Base-by-base conservation (phyloP, 1,139 yeast genomes). In the Tardiomyces digboiensis region DNA sequence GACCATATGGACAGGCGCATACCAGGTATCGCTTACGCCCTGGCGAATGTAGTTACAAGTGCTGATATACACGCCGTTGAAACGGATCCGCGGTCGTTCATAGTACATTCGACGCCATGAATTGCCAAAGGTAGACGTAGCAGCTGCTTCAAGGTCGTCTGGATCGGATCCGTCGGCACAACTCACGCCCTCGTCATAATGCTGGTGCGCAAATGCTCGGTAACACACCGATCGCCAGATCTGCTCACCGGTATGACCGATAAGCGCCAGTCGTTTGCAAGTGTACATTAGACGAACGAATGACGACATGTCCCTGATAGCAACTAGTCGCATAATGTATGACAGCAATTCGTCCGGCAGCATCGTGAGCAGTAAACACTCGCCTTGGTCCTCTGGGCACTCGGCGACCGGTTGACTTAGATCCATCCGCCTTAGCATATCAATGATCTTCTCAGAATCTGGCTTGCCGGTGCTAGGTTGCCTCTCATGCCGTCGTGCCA, bases 11-110 rank as follows among this genome's bases (percentile, higher is more conserved):
- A 86, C 76, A 0, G 96, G 95, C 47, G 78, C 77, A 36, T 72
- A 64, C 82, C 91, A 78, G n/a, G 83, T 72, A 38, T 70, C 73
- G 7, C 72, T 74, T 72, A 0, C 82, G 78, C 36, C 96, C 95
- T 55, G 85, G 88, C 91, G 74, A 52, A 85, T 74, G 60, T 86
- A 87, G 50, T 86, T 83, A 42, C 89, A 83, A 12, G 84, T 86
- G 54, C 93, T 80, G 26, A 88, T 84, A 57, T 88, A 88, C 37
- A 86, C 72, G 1, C 97, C 97, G 42, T 76, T 68, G 58, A 78
- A 86, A 56, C 87, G 82, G 19, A 88, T 56, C 55, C 82, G 82
- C 0, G 96, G 95, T 26, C 83, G 60, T 37, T 71, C 66, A 21
- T 55, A 46, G 40, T 64, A 64, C 69, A 66, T 64, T 14, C 22